A percentile compares a stretch with the other conserved stretches of the same genome.
Evolutionary conservation across 257 asterid species (phyloP).

Genomic region (Thymus quinquecostatus): DNA sequence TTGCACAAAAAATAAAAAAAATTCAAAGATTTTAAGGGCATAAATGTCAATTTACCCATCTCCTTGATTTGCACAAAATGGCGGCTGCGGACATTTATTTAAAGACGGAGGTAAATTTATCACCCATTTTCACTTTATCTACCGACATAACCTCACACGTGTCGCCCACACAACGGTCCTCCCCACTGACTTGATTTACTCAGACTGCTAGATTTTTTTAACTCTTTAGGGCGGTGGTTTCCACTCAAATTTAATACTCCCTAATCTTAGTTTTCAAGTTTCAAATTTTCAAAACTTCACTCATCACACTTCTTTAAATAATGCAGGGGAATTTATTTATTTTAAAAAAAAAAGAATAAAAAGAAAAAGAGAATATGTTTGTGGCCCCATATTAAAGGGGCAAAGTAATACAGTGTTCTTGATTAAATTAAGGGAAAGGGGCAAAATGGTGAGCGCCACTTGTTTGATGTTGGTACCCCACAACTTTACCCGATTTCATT

Average conservation of each 20-base stretch:
- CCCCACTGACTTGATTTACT: background rate
- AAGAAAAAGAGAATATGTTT: background rate
- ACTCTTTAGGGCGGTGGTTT: background rate
- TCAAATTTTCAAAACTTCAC: background rate
- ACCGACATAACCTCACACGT: background rate
- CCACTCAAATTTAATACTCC: background rate
- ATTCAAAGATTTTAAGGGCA: too few species aligned
- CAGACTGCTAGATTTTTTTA: background rate
- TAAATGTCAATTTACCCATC: too few species aligned
- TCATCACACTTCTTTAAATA: background rate
- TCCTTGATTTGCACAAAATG: too few species aligned
- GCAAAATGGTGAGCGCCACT: constrained; percentile 3
- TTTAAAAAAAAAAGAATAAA: too few species aligned
- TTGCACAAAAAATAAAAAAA: too few species aligned
- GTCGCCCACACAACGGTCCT: background rate
- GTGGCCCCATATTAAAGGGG: background rate
- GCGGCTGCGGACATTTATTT: too few species aligned
- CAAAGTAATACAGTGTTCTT: background rate
- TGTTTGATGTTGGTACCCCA: background rate
- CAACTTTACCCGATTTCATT: too few species aligned
- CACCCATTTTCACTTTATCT: background rate
- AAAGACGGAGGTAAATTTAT: too few species aligned
- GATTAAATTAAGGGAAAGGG: background rate
- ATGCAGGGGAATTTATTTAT: background rate
- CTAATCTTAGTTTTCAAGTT: background rate